Conservation (phyloP, 140 eudicot genomes). For the Bidens hawaiensis region DNA sequence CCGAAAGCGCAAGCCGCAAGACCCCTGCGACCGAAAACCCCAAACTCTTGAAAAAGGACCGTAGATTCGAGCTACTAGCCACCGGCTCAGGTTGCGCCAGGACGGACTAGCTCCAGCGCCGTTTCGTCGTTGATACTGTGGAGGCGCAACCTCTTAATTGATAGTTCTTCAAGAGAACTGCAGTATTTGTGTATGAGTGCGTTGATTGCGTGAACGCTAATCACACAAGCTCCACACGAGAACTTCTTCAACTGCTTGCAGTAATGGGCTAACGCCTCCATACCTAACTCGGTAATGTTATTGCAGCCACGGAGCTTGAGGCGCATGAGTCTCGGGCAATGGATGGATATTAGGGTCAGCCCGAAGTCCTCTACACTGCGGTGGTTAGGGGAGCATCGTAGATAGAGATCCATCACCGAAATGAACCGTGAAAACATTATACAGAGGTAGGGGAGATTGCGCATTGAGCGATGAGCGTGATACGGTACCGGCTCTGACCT, state of each 20-base stretch:
- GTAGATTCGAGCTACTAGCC: constrained; percentile 33
- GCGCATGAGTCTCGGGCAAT: constrained; percentile 60
- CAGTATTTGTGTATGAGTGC: constrained; percentile 55
- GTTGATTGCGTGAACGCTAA: constrained; percentile 74
- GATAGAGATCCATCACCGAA: constrained; percentile 64
- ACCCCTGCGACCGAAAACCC: constrained; percentile 63
- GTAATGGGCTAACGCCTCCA: constrained; percentile 47
- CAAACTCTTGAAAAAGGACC: constrained; percentile 48
- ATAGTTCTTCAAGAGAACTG: constrained; percentile 52
- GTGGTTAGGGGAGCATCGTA: constrained; percentile 70
- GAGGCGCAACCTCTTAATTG: constrained; percentile 77
- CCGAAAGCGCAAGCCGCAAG: constrained; percentile 53
- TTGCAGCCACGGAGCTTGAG: constrained; percentile 76
- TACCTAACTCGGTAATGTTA: constrained; percentile 56
- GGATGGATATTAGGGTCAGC: constrained; percentile 40
- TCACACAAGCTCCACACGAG: constrained; percentile 62
- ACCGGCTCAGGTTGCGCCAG: constrained; percentile 49
- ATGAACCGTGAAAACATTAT: constrained; percentile 54
- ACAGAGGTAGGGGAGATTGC: constrained; percentile 52
- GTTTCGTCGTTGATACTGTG: too few species aligned
- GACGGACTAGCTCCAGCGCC: constrained; percentile 59
- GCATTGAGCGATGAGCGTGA: too few species aligned
- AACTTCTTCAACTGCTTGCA: constrained; percentile 53
- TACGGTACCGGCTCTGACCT: too few species aligned
- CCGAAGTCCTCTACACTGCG: constrained; percentile 54